Evolutionary conservation across 2,329 filamentous ascomycete species (phyloP).

Genomic region (Plectosphaerella cucumerina): DNA sequence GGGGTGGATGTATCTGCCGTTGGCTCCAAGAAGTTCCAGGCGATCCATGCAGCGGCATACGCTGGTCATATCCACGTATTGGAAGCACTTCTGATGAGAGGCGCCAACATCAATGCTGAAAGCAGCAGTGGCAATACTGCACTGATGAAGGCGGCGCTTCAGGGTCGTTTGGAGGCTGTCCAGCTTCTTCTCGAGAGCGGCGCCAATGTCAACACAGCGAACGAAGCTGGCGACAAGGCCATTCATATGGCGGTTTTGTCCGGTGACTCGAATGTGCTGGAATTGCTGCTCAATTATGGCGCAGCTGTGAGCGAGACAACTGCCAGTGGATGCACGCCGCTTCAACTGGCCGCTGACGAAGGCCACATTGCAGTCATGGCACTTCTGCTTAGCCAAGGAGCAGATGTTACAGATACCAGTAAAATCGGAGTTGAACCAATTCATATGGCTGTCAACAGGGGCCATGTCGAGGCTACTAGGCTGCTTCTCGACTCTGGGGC

Average conservation of each 20-base stretch:
- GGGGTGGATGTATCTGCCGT: background rate
- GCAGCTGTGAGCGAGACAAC: background rate
- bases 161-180: background rate
- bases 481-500: background rate
- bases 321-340: background rate
- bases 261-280: background rate
- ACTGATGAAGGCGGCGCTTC: background rate
- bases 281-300: background rate
- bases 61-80: no score
- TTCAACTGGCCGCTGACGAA: background rate
- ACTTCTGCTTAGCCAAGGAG: background rate
- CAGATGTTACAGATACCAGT: background rate
- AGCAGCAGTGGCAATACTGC: background rate
- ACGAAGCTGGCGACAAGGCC: background rate
- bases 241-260: background rate
- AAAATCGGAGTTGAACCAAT: background rate
- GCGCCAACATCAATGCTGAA: no score
- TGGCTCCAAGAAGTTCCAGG: background rate
- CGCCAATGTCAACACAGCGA: background rate
- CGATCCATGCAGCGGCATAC: no score
- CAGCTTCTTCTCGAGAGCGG: background rate
- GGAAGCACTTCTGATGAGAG: no score
- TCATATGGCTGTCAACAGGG: background rate
- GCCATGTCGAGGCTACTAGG: background rate
- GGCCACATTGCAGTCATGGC: background rate